Base-by-base conservation (phyloP, 768 basidiomycete genomes). In the Termitomyces sp. region DNA sequence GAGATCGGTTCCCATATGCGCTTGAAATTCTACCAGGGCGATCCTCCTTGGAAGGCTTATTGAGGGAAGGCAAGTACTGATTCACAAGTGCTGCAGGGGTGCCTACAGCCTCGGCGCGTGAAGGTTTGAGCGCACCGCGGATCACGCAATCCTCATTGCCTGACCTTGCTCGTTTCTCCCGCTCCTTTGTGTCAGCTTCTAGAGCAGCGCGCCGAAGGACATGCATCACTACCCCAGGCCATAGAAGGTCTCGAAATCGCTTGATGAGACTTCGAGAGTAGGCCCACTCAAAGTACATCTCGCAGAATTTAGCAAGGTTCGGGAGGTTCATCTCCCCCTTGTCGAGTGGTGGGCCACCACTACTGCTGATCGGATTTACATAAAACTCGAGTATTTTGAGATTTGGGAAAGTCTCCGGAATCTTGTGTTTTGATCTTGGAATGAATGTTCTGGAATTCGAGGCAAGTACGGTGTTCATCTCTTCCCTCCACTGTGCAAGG, bases 211-310 rank as follows among this genome's bases (percentile, higher is more conserved):
- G 78, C 33, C 87, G 75, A 20, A 90, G 70, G 15, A 81, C 75
- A 54, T 84, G 78, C 56, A 86, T 78, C 6, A 87, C 75, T 22
- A 33, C 13, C 7, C 20, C 33, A 8, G 31, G 33, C 33, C 49
- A 50, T 22, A 50, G 2, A 20, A 34, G 0, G 20, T 15, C 30
- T 11, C 47, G 47, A 48, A 48, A 48, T 18, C 47, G 6, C 30
- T n/a, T 31, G 47, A 48, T 12, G 30, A 48, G 27, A 18, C 18
- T 16, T 16, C 11, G 27, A 27, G 47, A 31, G 12, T 3, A 80
- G 0, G 87, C 89, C 88, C 89, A 91, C 63, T 90, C 88, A 58
- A 69, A 76, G 61, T 88, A 87, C 63, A 83, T 81, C 55, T 81
- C 89, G 69, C 88, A 89, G 16, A 86, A 72, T 11, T 69, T 74